Evolutionary conservation across 345 rosid genomes (phyloP), one percentile per base, ranked within the genome.

Genomic region (Dimocarpus longan): DNA sequence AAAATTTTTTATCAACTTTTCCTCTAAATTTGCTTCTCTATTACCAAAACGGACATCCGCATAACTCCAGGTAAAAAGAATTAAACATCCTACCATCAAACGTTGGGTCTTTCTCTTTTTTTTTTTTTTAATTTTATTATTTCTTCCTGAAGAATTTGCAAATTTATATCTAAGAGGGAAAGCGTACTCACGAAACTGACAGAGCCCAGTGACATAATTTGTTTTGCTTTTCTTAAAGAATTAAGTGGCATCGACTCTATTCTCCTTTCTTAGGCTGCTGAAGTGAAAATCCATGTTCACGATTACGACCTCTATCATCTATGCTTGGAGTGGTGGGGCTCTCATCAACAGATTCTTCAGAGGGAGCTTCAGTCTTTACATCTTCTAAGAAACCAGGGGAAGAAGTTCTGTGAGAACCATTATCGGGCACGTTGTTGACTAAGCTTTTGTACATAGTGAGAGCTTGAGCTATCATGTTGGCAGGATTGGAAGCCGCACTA

Each of bases 401-500:
- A 70, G 86, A 59, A 66, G 60, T 52, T 68, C 44, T 82, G 32
- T 22, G 42, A 66, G 80, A 43, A 80, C 71, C 84, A 66, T 82
- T 80, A 18, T 16, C 70, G 28, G 97, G 68, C 75, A 42, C 78
- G 60, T 87, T 85, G 57, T 75, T 77, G 66, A 94, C 78, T 81
- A 97, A 73, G 86, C 81, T 85, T 78, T 92, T 97, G 87, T 92
- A 91, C 93, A 94, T 89, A 15, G 89, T 75, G 63, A 97, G 75
- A 82, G 96, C 91, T 87, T 91, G 98, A 60, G 92, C 95, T 71
- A 94, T 88, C 89, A 88, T 82, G 87, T 56, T 89, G 66, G 95
- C 87, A 74, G 97, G 97, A 82, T 87, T 92, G 37, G 79, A 85
- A 72, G 90, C 80, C 62, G 90, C 44, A 70, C 92, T 88, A 1